phyloP scores from a whole-genome alignment of 176 grass and related monocot genomes.

The Themeda triandra region DNA sequence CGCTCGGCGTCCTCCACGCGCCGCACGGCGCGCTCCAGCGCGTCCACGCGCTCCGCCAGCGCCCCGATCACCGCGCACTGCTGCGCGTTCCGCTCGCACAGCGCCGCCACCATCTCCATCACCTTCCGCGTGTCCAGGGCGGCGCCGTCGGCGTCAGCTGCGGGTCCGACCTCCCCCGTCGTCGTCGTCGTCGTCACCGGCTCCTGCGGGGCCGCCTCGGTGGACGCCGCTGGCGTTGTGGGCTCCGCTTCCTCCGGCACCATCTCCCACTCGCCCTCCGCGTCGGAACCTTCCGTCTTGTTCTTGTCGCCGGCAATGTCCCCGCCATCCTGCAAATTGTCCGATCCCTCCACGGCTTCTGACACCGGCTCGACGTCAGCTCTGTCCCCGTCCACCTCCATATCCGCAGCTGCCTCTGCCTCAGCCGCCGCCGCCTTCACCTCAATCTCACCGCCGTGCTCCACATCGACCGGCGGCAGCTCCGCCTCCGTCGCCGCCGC shows the following conservation, averaged over 20 bases:
- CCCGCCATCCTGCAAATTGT: neutral
- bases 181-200: neutral
- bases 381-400: constrained; percentile 1
- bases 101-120: constrained; percentile 51
- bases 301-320: neutral
- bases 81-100: constrained; percentile 55
- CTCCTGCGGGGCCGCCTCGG: neutral
- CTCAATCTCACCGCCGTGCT: neutral
- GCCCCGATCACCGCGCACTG: constrained; percentile 52
- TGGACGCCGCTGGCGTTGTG: neutral
- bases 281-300: neutral
- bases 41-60: constrained; percentile 44
- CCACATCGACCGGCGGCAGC: rapidly evolving
- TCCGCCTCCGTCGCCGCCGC: neutral
- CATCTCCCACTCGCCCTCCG: constrained; percentile 43
- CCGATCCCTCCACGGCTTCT: neutral
- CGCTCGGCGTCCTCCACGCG: constrained; percentile 36
- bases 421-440: rapidly evolving
- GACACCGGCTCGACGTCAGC: neutral
- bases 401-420: neutral
- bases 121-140: constrained; percentile 18
- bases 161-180: neutral
- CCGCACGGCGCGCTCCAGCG: constrained; percentile 55
- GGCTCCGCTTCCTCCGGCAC: neutral
- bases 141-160: neutral